A percentile compares a stretch with the other conserved stretches of the same genome.
Conservation (phyloP, 2,329 filamentous ascomycete genomes). For the Boeremia exigua region DNA sequence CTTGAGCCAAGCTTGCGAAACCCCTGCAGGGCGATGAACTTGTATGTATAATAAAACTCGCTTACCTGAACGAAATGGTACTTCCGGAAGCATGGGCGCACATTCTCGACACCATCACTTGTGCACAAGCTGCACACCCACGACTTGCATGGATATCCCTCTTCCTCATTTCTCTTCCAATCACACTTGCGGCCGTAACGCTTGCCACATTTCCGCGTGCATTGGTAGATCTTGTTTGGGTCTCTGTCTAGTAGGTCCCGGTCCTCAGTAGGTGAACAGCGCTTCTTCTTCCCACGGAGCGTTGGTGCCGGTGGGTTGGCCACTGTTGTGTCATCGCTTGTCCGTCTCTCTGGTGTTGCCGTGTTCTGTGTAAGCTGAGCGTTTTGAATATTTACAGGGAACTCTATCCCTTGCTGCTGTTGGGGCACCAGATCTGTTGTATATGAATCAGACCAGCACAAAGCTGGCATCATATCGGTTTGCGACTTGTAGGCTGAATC, state of each 20-base stretch:
- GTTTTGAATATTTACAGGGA: constrained; percentile 3
- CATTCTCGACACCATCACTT: constrained; percentile 40
- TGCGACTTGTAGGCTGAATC: constrained; percentile 50
- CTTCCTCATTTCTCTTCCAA: constrained; percentile 49
- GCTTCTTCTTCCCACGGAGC: constrained; percentile 44
- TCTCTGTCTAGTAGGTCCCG: constrained; percentile 38
- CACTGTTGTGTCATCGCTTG: constrained; percentile 27
- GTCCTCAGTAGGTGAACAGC: constrained; percentile 43
- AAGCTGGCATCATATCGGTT: constrained; percentile 35
- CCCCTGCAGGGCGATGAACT: background rate
- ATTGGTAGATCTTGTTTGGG: constrained; percentile 47
- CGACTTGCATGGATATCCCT: constrained; percentile 45
- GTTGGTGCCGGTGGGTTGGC: constrained; percentile 19
- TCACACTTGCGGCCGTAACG: constrained; percentile 48
- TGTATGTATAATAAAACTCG: background rate
- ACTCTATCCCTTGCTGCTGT: constrained; percentile 2
- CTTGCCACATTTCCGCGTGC: constrained; percentile 47
- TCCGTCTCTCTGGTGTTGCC: constrained; percentile 21
- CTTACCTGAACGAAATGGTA: constrained; percentile 45
- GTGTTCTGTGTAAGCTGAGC: constrained; percentile 14
- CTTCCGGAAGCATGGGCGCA: constrained; percentile 46
- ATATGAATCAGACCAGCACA: constrained; percentile 29
- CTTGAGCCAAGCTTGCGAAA: too few species aligned
- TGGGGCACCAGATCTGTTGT: constrained; percentile 23
- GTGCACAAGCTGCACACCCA: constrained; percentile 45